A percentile compares a stretch with the other conserved stretches of the same genome.
These are phyloP conservation scores for Trichoderma polysporum DNA, from an alignment of 2,329 filamentous ascomycete genomes.

Conservation along the genomic window DNA sequence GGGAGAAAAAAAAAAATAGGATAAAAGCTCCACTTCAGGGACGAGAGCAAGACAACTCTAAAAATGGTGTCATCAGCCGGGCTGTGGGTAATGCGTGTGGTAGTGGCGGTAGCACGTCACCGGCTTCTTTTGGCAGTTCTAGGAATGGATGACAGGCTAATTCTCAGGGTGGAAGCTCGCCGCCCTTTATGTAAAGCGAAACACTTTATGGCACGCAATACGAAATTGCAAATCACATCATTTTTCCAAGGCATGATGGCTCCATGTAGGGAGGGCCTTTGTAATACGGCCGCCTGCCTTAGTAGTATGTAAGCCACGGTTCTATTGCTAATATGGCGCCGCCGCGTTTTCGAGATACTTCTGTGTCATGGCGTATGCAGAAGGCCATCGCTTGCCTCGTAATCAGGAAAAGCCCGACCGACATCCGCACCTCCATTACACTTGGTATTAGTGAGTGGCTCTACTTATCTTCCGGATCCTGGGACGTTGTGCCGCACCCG, in stretches of 20 bases:
- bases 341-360: conserved; percentile 15
- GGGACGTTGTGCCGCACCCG: not conserved
- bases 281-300: conserved; percentile 1
- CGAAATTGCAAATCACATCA: conserved; percentile 16
- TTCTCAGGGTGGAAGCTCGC: not conserved
- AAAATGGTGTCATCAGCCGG: conserved; percentile 26
- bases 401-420: conserved; percentile 14
- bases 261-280: too few relatives aligned
- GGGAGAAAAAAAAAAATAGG: not conserved
- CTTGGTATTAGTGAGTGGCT: not conserved
- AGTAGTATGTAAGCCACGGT: conserved; percentile 6
- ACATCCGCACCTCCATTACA: conserved; percentile 17
- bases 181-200: conserved; percentile 11
- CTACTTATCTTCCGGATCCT: not conserved
- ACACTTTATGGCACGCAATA: not conserved
- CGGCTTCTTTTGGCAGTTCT: conserved; percentile 1
- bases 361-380: conserved; percentile 20
- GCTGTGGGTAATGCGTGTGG: conserved; percentile 4
- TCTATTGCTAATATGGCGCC: conserved; percentile 12
- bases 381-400: not conserved
- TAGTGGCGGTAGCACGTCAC: conserved; percentile 13
- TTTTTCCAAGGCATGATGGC: not conserved
- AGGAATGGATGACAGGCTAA: not conserved
- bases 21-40: conserved; percentile 19
- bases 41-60: conserved; percentile 21